Percentiles rank a stretch among this genome's conserved stretches.
Evolutionary conservation across 2,329 filamentous ascomycete genomes (phyloP).

Genomic region (Cercospora sojina): DNA sequence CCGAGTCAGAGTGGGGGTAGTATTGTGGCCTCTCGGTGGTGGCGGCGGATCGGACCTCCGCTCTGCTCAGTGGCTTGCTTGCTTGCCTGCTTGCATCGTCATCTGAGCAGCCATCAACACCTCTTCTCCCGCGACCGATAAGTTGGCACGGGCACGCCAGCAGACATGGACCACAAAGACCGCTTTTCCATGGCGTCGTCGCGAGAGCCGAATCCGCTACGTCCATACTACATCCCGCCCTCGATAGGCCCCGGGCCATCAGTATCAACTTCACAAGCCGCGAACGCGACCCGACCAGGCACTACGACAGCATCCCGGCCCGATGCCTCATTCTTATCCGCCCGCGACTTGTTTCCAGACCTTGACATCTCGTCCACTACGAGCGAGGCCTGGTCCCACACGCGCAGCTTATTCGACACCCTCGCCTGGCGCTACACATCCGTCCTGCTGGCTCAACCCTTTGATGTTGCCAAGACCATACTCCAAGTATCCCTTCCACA

Average conservation of each 20-base stretch:
- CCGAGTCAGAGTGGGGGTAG: neutral
- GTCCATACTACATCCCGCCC: constrained; percentile 71
- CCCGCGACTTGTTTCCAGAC: constrained; percentile 83
- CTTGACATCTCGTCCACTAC: constrained; percentile 59
- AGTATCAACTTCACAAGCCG: constrained; percentile 18
- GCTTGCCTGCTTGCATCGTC: neutral
- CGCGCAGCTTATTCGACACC: constrained; percentile 76
- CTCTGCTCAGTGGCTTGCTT: neutral
- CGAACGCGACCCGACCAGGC: constrained; percentile 8
- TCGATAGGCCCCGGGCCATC: constrained; percentile 48
- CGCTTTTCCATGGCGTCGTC: constrained; percentile 45
- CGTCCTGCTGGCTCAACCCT: constrained; percentile 86
- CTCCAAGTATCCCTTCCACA: constrained; percentile 68
- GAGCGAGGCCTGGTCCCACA: constrained; percentile 39
- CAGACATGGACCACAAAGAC: constrained; percentile 22
- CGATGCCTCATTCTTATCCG: constrained; percentile 56
- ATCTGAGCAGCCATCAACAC: neutral
- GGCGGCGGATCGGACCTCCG: neutral
- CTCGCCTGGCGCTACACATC: constrained; percentile 89
- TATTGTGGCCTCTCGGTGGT: neutral
- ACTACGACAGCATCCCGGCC: constrained; percentile 7
- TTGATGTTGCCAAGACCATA: constrained; percentile 93
- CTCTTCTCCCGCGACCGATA: neutral
- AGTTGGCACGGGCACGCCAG: neutral
- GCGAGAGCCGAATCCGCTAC: constrained; percentile 60